Evolutionary conservation across 2,329 filamentous ascomycete genomes (phyloP), one percentile per base, ranked within the genome.

Genomic region (Aspergillus sp.): DNA sequence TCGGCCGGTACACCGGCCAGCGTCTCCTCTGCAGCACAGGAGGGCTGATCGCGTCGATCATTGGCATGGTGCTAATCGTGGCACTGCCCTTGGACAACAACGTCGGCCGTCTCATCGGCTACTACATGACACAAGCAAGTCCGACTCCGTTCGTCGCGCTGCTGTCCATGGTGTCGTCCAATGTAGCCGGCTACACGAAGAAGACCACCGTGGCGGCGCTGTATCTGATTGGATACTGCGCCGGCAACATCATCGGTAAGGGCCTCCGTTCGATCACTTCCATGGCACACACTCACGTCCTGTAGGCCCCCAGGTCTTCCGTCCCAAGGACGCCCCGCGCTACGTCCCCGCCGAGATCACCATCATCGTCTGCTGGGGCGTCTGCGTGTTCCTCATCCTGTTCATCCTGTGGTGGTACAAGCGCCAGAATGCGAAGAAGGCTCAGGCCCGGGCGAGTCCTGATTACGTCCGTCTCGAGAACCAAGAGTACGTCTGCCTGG

Each of bases 361-460:
- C 1, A 84, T 88, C 50, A 76, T 87, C 11, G 81, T 82, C 6
- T 86, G 84, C 64, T 82, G 76, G 66, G 74, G 71, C 3, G 66
- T 83, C 0, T 80, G 78, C 44, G 59, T 86, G 9, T 50, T 80
- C 2, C 78, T 83, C 52, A 62, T 88, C 52, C 56, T 77, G 0
- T 87, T 87, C 60, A 85, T 88, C 50, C 85, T 82, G 68, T 78
- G 76, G 64, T 88, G 82, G 76, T 88, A 81, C 64, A 71, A 73
- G 10, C 66, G 67, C 17, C 77, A 86, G 71, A 89, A 89, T 58
- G 70, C 66, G 56, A 78, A 79, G 68, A 88, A 88, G 71, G 81
- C 76, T 0, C 62, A 63, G 6, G 62, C 82, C 14, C 69, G 82
- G 40, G 77, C 77, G 1, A 70, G 73, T 47, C 79, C 82, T 0